Percentiles rank a stretch among this genome's conserved stretches.
Evolutionary conservation across 164 flowering plant species (phyloP).

Genomic region (Sedum album): DNA sequence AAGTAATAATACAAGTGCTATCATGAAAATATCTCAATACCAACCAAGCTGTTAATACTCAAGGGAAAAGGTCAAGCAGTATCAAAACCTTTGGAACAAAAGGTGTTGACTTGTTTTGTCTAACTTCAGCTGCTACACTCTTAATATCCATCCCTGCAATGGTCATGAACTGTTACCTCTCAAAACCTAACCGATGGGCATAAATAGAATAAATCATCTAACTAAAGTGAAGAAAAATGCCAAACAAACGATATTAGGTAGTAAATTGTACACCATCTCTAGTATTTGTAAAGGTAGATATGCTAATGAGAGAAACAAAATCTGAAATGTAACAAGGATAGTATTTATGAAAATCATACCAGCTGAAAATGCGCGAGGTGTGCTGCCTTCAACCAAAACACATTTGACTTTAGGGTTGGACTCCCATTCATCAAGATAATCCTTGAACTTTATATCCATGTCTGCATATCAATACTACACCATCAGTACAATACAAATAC

Average conservation of each 20-base stretch:
- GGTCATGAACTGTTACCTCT: slow-evolving; percentile 30
- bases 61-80: not conserved
- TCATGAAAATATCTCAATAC: not conserved
- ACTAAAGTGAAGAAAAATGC: not conserved
- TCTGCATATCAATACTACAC: slow-evolving; percentile 36
- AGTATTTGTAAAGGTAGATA: not conserved
- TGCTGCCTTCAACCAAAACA: slow-evolving; percentile 74
- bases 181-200: slow-evolving; percentile 21
- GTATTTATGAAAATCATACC: slow-evolving; percentile 36
- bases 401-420: slow-evolving; percentile 74
- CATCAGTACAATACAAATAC: not conserved
- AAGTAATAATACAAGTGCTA: not conserved
- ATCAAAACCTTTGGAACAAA: slow-evolving; percentile 58
- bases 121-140: slow-evolving; percentile 83
- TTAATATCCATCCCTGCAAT: slow-evolving; percentile 96
- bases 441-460: slow-evolving; percentile 79
- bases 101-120: slow-evolving; percentile 71
- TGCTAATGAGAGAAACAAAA: not conserved
- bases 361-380: slow-evolving; percentile 88
- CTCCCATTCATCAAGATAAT: slow-evolving; percentile 86
- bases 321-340: not conserved
- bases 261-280: not conserved
- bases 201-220: slow-evolving; percentile 6
- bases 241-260: not conserved
- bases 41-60: not conserved